Evolutionary conservation across 495 filamentous ascomycete genomes (phyloP).

Genomic region (Peziza echinospora): DNA sequence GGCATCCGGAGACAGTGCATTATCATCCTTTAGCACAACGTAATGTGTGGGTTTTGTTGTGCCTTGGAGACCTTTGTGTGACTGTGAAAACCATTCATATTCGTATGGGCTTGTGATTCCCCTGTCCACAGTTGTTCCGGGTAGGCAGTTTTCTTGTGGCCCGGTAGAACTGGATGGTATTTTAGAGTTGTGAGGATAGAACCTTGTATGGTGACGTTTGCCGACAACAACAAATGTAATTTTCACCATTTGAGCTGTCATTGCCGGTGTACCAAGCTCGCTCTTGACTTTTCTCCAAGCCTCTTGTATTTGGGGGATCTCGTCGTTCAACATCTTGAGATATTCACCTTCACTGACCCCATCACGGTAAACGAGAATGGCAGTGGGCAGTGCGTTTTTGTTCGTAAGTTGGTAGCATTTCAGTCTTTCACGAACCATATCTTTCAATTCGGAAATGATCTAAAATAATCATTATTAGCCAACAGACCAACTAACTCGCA

Average conservation of each 20-base stretch:
- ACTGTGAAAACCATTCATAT: constrained; percentile 78
- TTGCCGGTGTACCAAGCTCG: too few species aligned
- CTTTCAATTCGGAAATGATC: constrained; percentile 33
- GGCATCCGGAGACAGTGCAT: too few species aligned
- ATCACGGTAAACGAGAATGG: constrained; percentile 75
- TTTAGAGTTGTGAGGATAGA: constrained; percentile 35
- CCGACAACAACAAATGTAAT: neutral
- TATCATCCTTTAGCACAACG: constrained; percentile 53
- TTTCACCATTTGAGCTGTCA: neutral
- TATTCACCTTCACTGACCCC: constrained; percentile 62
- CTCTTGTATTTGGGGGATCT: neutral
- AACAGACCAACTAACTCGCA: constrained; percentile 11
- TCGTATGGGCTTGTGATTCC: constrained; percentile 48
- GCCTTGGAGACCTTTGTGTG: constrained; percentile 64
- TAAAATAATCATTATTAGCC: constrained; percentile 19
- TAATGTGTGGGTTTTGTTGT: constrained; percentile 67
- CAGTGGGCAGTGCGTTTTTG: constrained; percentile 44
- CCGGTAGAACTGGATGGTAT: constrained; percentile 26
- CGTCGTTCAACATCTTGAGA: neutral
- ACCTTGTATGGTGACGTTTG: constrained; percentile 79
- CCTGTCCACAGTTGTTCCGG: constrained; percentile 71
- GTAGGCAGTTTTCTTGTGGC: constrained; percentile 36
- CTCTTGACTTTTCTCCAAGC: neutral
- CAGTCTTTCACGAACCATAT: constrained; percentile 42
- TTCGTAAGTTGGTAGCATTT: constrained; percentile 25